phyloP scores from a whole-genome alignment of 306 rosid species.

The Vicia sativa region DNA sequence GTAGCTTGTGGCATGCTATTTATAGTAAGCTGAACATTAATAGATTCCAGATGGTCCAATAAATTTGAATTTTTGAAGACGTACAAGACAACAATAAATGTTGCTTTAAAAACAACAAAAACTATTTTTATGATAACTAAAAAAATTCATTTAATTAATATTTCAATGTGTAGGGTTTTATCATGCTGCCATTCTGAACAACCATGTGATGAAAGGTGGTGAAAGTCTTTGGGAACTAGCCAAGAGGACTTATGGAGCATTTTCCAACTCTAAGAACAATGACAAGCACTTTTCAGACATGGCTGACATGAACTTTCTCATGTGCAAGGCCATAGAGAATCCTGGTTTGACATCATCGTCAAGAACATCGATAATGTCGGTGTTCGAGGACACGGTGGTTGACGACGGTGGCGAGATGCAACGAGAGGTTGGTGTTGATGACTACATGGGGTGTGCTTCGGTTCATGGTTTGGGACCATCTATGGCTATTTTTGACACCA shows the following conservation, averaged over 20 bases:
- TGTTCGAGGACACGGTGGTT: constrained; percentile 63
- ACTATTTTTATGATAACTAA: neutral
- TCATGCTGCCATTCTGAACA: constrained; percentile 60
- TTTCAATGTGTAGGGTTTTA: constrained; percentile 54
- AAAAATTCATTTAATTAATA: neutral
- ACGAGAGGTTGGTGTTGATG: constrained; percentile 48
- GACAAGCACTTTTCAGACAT: constrained; percentile 64
- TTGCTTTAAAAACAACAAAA: neutral
- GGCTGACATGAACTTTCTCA: constrained; percentile 61
- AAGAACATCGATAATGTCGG: constrained; percentile 55
- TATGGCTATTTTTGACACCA: constrained; percentile 54
- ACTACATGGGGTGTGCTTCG: constrained; percentile 69
- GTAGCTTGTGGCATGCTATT: neutral
- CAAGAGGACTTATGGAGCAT: constrained; percentile 43
- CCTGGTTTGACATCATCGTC: constrained; percentile 59
- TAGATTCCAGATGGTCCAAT: neutral
- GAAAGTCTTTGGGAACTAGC: constrained; percentile 74
- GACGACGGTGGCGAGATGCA: constrained; percentile 37
- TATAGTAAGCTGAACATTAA: neutral
- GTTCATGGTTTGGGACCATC: constrained; percentile 74
- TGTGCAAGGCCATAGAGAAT: constrained; percentile 62
- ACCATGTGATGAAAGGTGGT: constrained; percentile 58
- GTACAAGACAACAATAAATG: neutral
- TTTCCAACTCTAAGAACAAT: constrained; percentile 47
- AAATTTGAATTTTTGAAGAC: neutral